phyloP scores from a whole-genome alignment of 2,329 filamentous ascomycete genomes.

The Tolypocladium cylindrosporum region DNA sequence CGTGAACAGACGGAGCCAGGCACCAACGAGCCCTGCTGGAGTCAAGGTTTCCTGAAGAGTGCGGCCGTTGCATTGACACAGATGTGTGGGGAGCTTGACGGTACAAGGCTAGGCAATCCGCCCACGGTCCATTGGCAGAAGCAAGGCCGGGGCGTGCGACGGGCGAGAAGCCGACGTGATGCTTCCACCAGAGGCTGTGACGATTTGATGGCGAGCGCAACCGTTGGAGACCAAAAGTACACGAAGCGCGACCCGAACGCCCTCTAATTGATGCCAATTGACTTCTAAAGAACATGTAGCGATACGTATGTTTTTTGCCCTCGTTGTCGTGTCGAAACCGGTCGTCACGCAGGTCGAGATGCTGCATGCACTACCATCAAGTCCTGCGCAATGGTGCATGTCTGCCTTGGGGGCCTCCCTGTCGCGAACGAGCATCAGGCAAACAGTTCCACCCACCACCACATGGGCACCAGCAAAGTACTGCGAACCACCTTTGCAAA shows the following conservation, averaged over 20 bases:
- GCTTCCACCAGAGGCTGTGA: conserved; percentile 4
- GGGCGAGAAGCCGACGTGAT: background rate
- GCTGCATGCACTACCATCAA: conserved; percentile 7
- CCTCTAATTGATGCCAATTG: conserved; percentile 1
- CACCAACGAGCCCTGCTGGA: background rate
- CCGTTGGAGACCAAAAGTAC: background rate
- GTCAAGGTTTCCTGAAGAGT: background rate
- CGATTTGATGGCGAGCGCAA: conserved; percentile 3
- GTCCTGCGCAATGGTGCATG: conserved; percentile 6
- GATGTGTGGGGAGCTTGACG: conserved; percentile 1
- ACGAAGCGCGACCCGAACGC: background rate
- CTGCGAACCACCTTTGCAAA: background rate
- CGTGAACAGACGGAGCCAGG: background rate
- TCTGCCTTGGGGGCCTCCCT: conserved; percentile 2
- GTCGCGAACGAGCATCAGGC: background rate
- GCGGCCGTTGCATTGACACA: background rate
- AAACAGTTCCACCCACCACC: background rate
- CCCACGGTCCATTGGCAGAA: background rate
- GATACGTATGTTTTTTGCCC: background rate
- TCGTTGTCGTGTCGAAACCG: background rate
- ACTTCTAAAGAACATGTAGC: background rate
- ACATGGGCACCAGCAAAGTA: conserved; percentile 1
- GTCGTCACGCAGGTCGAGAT: background rate
- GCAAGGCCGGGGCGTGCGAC: conserved; percentile 5
- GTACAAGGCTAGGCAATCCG: background rate